A percentile compares a stretch with the other conserved stretches of the same genome.
phyloP scores from a whole-genome alignment of 306 rosid species.

The Lagenaria siceraria region DNA sequence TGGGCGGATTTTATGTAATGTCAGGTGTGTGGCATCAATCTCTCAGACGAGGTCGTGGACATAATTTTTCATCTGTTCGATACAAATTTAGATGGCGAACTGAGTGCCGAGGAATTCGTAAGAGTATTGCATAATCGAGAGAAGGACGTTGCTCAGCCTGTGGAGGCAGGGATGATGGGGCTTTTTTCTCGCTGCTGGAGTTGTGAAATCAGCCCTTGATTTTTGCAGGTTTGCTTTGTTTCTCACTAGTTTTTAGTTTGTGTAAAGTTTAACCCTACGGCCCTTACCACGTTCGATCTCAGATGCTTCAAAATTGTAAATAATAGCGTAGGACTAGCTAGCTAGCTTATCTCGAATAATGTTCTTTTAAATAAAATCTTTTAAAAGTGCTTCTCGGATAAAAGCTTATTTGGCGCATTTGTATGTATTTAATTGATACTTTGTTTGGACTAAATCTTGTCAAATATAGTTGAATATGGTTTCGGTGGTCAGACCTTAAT shows the following conservation, averaged over 20 bases:
- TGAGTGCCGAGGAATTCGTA: constrained; percentile 54
- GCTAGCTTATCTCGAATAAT: neutral
- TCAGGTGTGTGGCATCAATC: constrained; percentile 65
- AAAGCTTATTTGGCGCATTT: neutral
- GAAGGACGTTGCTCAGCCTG: constrained; percentile 51
- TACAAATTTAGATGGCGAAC: constrained; percentile 47
- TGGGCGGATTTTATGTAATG: constrained; percentile 2
- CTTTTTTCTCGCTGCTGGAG: constrained; percentile 28
- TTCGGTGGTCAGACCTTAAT: too few species aligned
- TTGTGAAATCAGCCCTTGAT: constrained; percentile 8
- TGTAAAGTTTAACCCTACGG: neutral
- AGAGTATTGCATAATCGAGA: constrained; percentile 50
- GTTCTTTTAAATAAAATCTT: neutral
- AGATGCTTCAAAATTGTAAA: neutral
- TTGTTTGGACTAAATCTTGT: neutral
- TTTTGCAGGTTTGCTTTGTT: neutral
- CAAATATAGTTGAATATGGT: neutral
- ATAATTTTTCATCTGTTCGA: constrained; percentile 74
- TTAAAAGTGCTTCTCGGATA: neutral
- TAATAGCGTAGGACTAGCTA: neutral
- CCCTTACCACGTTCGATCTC: neutral
- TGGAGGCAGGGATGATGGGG: constrained; percentile 40
- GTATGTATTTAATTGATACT: neutral
- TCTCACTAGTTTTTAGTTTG: constrained; percentile 1
- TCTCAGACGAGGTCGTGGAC: constrained; percentile 46